phyloP scores from a whole-genome alignment of 176 grass and related monocot species.

The Lolium rigidum region DNA sequence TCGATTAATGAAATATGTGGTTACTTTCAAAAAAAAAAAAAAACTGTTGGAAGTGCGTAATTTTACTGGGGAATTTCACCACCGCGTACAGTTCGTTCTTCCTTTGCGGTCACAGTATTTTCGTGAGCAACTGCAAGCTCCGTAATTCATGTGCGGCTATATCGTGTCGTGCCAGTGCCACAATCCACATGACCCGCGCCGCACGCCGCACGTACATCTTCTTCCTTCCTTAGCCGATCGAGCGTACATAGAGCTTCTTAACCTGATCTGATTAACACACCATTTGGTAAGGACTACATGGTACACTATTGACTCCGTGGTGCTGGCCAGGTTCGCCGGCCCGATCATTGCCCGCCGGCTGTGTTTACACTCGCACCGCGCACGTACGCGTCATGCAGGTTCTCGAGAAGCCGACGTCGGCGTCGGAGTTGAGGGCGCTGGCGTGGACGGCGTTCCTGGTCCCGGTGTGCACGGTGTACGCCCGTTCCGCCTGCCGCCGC shows the following conservation, averaged over 20 bases:
- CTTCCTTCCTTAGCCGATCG: background rate
- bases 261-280: background rate
- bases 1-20: too few relatives aligned
- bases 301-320: background rate
- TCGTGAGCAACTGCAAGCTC: conserved; percentile 34
- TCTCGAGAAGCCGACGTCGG: conserved; percentile 26
- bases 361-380: background rate
- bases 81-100: background rate
- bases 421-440: conserved; percentile 49
- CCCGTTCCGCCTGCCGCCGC: conserved; percentile 42
- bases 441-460: conserved; percentile 45
- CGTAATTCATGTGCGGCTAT: background rate
- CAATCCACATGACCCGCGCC: conserved; percentile 47
- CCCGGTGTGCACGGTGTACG: conserved; percentile 51
- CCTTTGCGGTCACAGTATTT: conserved; percentile 27
- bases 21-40: too few relatives aligned
- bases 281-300: background rate
- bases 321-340: background rate
- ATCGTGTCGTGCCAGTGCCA: background rate
- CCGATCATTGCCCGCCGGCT: background rate
- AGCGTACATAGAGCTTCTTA: background rate
- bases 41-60: background rate
- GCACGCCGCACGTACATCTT: background rate
- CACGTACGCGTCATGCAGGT: conserved; percentile 14
- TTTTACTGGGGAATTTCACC: background rate